Evolutionary conservation across 73 alveolate genomes (phyloP), one percentile per base, ranked within the genome.

Genomic region (Stentor roeselii): DNA sequence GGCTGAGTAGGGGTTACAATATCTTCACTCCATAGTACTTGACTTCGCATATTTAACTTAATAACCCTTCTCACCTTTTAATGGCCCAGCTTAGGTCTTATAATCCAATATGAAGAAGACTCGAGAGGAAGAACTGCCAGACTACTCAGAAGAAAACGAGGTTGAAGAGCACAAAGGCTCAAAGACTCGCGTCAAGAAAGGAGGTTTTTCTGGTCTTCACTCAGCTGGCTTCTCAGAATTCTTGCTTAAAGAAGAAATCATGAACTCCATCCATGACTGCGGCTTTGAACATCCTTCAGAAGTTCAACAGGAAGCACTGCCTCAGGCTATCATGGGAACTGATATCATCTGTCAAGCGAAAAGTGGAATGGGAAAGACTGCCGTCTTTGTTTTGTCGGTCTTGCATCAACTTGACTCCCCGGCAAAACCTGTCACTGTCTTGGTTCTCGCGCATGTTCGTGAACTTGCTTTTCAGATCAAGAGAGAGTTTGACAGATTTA

Each of bases 331-430:
- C 92, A 78, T 90, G 32, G 99, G 99, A 41, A 85, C 88, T 78
- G 99, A 97, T 89, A 93, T 97, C 21, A 93, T 97, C 67, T 97
- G 99, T 90, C 98, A 97, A 90, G 98, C 97, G 77, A 97, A 95
- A 84, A 86, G 98, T 74, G 99, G 99, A 87, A 98, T 98, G 99
- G 99, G 99, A 78, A 98, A 98, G 96, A 98, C 99, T 41, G 99
- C 99, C 41, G 99, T 98, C 75, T 98, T 98, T 86, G 99, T 98
- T 39, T 86, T 98, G 83, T 94, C 99, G 27, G 97, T 97, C 85
- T 95, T 98, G 32, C 96, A 97, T 60, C 92, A 96, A 82, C 86
- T 98, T 75, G 97, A 95, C 75, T 92, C 89, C 85, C 95, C 95
- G 75, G 98, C 98, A 61, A 95, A 98, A 88, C 99, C 99, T 37